These are phyloP conservation scores for Anisogramma anomala DNA, from an alignment of 2,329 filamentous ascomycete genomes.

Conservation along the genomic window DNA sequence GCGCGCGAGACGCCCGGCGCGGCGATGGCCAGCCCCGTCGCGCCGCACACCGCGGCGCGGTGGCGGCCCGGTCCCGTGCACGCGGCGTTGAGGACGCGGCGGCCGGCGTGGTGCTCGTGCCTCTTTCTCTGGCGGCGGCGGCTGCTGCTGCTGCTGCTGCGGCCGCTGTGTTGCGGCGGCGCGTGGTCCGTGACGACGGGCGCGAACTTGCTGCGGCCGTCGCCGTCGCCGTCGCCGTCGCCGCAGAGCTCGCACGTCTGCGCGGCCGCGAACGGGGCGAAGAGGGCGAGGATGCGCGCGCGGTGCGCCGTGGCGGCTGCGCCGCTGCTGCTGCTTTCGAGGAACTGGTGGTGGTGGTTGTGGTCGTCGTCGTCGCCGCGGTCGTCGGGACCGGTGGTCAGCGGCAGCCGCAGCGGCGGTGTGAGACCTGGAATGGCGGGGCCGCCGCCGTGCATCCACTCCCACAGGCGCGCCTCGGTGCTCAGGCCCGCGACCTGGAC, in stretches of 20 bases:
- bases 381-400: constrained; percentile 1
- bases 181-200: too few species aligned
- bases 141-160: neutral
- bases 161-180: too few species aligned
- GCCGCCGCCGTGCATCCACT: constrained; percentile 48
- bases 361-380: constrained; percentile 7
- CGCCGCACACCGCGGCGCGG: constrained; percentile 32
- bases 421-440: constrained; percentile 33
- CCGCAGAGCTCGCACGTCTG: constrained; percentile 40
- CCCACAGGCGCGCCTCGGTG: constrained; percentile 45
- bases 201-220: too few species aligned
- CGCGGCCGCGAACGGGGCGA: constrained; percentile 23
- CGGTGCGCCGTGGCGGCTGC: constrained; percentile 2
- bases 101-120: neutral
- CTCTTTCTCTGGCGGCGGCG: neutral
- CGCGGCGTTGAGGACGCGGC: neutral
- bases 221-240: constrained; percentile 5
- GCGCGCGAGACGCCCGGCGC: constrained; percentile 40
- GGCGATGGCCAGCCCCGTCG: constrained; percentile 42
- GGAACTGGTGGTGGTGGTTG: neutral
- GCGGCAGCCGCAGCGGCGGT: too few species aligned
- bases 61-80: constrained; percentile 22
- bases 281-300: constrained; percentile 25
- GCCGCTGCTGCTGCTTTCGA: neutral
- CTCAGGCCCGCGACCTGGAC: constrained; percentile 24